These are phyloP conservation scores for Rhinocladiella similis DNA, from an alignment of 2,329 filamentous ascomycete species.

Conservation along the genomic window DNA sequence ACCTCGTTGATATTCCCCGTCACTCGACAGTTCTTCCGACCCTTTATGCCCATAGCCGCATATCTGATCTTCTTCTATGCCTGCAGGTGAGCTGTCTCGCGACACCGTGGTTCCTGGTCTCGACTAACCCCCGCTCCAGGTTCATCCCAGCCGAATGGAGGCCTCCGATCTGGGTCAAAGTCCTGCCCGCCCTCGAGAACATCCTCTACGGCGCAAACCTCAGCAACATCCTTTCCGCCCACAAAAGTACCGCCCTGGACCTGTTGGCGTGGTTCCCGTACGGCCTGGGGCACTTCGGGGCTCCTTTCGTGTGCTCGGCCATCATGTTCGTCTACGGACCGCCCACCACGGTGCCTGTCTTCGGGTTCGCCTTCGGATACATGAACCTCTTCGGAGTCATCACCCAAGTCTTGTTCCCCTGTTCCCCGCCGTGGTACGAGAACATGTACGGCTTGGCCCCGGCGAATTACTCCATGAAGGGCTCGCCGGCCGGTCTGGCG, in stretches of 20 bases:
- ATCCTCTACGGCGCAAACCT: constrained; percentile 94
- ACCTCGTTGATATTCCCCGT: constrained; percentile 75
- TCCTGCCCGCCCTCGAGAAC: constrained; percentile 91
- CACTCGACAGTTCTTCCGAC: constrained; percentile 87
- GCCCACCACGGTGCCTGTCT: constrained; percentile 80
- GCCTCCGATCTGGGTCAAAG: constrained; percentile 92
- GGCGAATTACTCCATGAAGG: constrained; percentile 87
- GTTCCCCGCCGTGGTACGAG: constrained; percentile 96
- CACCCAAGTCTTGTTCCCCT: constrained; percentile 87
- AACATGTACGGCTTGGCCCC: constrained; percentile 87
- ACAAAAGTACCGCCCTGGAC: constrained; percentile 80
- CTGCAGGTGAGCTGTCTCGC: constrained; percentile 71
- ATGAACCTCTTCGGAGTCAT: constrained; percentile 85
- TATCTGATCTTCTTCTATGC: constrained; percentile 92
- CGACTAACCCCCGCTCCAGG: constrained; percentile 47
- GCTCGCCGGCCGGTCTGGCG: constrained; percentile 84
- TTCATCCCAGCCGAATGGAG: constrained; percentile 88
- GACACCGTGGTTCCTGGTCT: not conserved
- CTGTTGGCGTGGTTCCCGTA: constrained; percentile 92
- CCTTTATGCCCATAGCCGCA: constrained; percentile 78
- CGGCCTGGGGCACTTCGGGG: constrained; percentile 85
- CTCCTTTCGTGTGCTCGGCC: constrained; percentile 74
- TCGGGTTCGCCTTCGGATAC: constrained; percentile 85
- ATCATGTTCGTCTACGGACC: constrained; percentile 87
- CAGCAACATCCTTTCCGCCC: constrained; percentile 90